These are phyloP conservation scores for Rubia peregrina DNA, from an alignment of 305 asterid species.

Conservation along the genomic window DNA sequence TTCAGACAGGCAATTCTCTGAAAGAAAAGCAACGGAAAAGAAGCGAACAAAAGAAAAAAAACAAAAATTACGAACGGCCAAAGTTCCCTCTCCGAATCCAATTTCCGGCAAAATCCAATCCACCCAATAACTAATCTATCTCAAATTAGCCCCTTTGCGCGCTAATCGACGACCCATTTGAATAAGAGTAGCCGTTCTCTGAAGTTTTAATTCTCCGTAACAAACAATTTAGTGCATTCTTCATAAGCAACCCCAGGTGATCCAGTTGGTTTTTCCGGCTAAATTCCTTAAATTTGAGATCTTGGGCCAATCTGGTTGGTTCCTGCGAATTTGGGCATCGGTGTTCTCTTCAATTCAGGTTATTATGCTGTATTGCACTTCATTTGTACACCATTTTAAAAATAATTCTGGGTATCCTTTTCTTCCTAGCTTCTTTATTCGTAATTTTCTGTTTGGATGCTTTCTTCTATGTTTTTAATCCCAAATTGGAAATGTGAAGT, in stretches of 20 bases:
- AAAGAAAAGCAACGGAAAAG: neutral
- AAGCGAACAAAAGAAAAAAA: neutral
- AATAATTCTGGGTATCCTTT: neutral
- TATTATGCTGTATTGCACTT: constrained; percentile 9
- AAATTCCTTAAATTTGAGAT: constrained; percentile 1
- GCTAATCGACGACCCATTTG: neutral
- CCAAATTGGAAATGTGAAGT: neutral
- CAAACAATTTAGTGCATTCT: neutral
- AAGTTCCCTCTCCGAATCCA: constrained; percentile 1
- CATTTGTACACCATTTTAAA: neutral
- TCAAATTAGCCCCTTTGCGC: neutral
- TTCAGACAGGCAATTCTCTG: neutral
- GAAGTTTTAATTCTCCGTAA: neutral
- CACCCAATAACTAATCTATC: neutral
- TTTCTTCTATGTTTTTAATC: neutral
- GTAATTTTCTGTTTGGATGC: neutral
- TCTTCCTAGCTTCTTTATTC: constrained; percentile 1
- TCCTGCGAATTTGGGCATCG: constrained; percentile 17
- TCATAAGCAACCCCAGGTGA: constrained; percentile 9
- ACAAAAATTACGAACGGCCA: neutral
- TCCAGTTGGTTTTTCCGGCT: constrained; percentile 7
- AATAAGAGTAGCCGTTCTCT: neutral
- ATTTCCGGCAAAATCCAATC: constrained; percentile 8
- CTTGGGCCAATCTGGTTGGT: constrained; percentile 14
- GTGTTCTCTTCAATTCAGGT: constrained; percentile 14